Evolutionary conservation across 169 alveolate genomes (phyloP).

Genomic region (Haemoproteus tartakovskyi): DNA sequence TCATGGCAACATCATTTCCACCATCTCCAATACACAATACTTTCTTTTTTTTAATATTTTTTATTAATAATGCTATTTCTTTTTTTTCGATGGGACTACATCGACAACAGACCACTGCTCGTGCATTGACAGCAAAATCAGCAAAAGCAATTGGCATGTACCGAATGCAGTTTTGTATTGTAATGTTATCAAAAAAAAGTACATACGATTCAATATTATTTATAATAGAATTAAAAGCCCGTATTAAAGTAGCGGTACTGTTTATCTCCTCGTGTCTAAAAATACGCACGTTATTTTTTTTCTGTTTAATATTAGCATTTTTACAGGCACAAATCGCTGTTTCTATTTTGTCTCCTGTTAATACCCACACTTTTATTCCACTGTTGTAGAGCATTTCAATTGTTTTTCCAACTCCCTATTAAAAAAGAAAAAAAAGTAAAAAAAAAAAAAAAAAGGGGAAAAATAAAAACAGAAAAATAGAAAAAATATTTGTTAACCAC

Average conservation of each 20-base stretch:
- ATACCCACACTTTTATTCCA: constrained; percentile 97
- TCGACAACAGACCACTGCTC: constrained; percentile 92
- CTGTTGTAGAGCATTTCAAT: constrained; percentile 93
- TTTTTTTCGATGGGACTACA: constrained; percentile 99
- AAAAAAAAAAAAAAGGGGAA: too few relatives aligned
- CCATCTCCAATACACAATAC: constrained; percentile 98
- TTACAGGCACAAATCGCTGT: constrained; percentile 98
- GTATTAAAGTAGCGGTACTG: constrained; percentile 48
- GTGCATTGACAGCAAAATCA: constrained; percentile 55
- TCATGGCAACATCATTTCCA: constrained; percentile 99
- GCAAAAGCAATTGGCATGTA: constrained; percentile 59
- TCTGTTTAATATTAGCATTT: constrained; percentile 92
- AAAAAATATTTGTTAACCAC: too few relatives aligned
- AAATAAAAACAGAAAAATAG: too few relatives aligned
- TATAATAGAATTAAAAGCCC: constrained; percentile 52
- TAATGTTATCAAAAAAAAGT: constrained; percentile 48
- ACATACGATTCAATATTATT: constrained; percentile 54
- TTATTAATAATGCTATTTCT: constrained; percentile 85
- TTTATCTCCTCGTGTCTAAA: constrained; percentile 72
- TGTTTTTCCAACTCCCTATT: constrained; percentile 88
- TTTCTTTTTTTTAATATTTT: constrained; percentile 76
- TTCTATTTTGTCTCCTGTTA: constrained; percentile 99
- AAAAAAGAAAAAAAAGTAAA: background rate
- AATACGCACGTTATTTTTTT: constrained; percentile 69
- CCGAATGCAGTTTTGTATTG: constrained; percentile 47